Evolutionary conservation across 768 basidiomycete species (phyloP).

Genomic region (Lentinula raphanica): DNA sequence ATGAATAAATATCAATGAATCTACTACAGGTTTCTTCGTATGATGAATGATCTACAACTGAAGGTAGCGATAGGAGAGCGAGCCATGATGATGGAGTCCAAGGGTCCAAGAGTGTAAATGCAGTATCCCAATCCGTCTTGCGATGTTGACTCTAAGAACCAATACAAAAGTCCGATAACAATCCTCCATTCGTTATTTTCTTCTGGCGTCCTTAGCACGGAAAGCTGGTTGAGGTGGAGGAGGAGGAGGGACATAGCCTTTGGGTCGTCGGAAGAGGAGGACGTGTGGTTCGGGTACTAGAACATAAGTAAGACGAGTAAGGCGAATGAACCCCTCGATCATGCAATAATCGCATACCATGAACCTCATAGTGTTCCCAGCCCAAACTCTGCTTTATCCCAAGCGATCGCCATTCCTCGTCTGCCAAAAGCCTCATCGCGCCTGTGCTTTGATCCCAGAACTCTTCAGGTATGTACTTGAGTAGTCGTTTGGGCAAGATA

Average conservation of each 20-base stretch:
- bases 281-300: slow-evolving; percentile 91
- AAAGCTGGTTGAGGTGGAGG: slow-evolving; percentile 41
- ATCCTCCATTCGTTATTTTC: slow-evolving; percentile 32
- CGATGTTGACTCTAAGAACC: no score
- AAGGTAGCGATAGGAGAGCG: no score
- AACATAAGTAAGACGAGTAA: slow-evolving; percentile 5
- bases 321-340: background rate
- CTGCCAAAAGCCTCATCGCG: slow-evolving; percentile 74
- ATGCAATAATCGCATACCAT: no score
- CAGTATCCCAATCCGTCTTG: no score
- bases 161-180: no score
- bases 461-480: slow-evolving; percentile 88
- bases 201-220: slow-evolving; percentile 31
- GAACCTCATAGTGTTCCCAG: slow-evolving; percentile 98
- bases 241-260: slow-evolving; percentile 55
- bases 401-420: slow-evolving; percentile 93
- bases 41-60: no score
- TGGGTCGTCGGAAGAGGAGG: slow-evolving; percentile 82
- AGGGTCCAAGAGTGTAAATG: no score
- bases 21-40: no score
- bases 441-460: slow-evolving; percentile 77
- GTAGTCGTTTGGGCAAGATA: slow-evolving; percentile 89
- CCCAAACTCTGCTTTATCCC: slow-evolving; percentile 95
- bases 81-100: no score
- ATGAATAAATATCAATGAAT: no score